Conservation (phyloP, 2,329 filamentous ascomycete genomes). For the Teratosphaeria gauchensis region DNA sequence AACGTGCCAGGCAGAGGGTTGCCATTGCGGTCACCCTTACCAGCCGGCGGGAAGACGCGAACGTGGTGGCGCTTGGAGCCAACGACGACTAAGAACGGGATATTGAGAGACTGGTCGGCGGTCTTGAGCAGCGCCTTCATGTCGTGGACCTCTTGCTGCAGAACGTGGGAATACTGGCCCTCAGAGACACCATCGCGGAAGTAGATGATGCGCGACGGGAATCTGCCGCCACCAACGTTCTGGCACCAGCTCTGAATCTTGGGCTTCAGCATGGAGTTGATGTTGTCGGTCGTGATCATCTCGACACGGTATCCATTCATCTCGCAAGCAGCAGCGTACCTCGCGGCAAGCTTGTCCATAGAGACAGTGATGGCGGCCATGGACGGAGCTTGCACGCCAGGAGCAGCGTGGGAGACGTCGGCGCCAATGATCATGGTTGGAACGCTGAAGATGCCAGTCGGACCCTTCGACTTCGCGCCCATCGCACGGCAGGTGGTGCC, state of each 20-base stretch:
- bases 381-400: constrained; percentile 57
- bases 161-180: constrained; percentile 70
- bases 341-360: constrained; percentile 58
- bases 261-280: constrained; percentile 55
- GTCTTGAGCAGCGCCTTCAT: constrained; percentile 47
- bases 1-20: constrained; percentile 82
- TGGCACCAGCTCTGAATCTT: constrained; percentile 52
- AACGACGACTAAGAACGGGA: constrained; percentile 76
- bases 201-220: constrained; percentile 73
- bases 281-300: constrained; percentile 60
- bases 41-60: constrained; percentile 71
- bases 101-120: constrained; percentile 29
- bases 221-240: constrained; percentile 41
- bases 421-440: constrained; percentile 80
- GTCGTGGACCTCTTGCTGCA: constrained; percentile 65
- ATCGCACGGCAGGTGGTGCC: constrained; percentile 57
- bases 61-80: constrained; percentile 92
- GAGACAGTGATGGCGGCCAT: constrained; percentile 83
- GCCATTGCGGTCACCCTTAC: constrained; percentile 59
- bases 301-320: constrained; percentile 77
- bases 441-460: constrained; percentile 26
- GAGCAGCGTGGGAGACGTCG: constrained; percentile 77
- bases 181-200: constrained; percentile 89
- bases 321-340: constrained; percentile 69
- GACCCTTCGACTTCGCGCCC: constrained; percentile 24